These are phyloP conservation scores for Erysiphe neolycopersici DNA, from an alignment of 2,329 filamentous ascomycete species.

Conservation along the genomic window DNA sequence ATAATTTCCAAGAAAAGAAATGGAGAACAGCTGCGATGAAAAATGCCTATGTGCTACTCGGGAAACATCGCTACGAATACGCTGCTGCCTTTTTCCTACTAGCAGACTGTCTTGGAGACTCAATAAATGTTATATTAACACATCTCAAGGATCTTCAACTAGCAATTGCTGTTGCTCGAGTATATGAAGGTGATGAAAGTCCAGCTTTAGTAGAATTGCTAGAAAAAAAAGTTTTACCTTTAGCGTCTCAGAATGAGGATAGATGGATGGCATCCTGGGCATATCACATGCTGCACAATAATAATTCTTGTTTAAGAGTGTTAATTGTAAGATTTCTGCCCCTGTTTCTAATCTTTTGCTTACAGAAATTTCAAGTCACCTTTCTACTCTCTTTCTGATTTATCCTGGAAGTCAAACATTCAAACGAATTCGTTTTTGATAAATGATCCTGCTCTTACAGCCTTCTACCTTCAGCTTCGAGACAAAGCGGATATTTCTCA, in stretches of 20 bases:
- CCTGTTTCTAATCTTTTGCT: not conserved
- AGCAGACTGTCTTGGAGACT: slow-evolving; percentile 60
- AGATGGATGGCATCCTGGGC: slow-evolving; percentile 90
- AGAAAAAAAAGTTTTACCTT: slow-evolving; percentile 49
- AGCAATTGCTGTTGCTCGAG: slow-evolving; percentile 62
- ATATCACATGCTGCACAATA: slow-evolving; percentile 67
- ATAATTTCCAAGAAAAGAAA: slow-evolving; percentile 66
- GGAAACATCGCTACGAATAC: slow-evolving; percentile 77
- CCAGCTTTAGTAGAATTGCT: slow-evolving; percentile 48
- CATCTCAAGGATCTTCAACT: slow-evolving; percentile 76
- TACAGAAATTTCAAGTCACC: slow-evolving; percentile 30
- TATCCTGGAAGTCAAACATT: slow-evolving; percentile 39
- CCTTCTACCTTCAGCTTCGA: slow-evolving; percentile 66
- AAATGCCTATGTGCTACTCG: slow-evolving; percentile 86
- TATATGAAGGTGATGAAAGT: slow-evolving; percentile 67
- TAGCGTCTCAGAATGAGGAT: slow-evolving; percentile 60
- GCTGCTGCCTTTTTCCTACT: slow-evolving; percentile 89
- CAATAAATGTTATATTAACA: slow-evolving; percentile 61
- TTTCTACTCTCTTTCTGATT: slow-evolving; percentile 45
- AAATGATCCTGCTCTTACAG: slow-evolving; percentile 70
- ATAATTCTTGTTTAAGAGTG: slow-evolving; percentile 60
- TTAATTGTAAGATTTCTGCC: slow-evolving; percentile 36
- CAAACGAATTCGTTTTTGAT: slow-evolving; percentile 58
- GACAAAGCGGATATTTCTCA: slow-evolving; percentile 58
- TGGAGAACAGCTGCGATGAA: slow-evolving; percentile 82